Evolutionary conservation across 164 flowering plant genomes (phyloP), one percentile per base, ranked within the genome.

Genomic region (Kingdonia uniflora): DNA sequence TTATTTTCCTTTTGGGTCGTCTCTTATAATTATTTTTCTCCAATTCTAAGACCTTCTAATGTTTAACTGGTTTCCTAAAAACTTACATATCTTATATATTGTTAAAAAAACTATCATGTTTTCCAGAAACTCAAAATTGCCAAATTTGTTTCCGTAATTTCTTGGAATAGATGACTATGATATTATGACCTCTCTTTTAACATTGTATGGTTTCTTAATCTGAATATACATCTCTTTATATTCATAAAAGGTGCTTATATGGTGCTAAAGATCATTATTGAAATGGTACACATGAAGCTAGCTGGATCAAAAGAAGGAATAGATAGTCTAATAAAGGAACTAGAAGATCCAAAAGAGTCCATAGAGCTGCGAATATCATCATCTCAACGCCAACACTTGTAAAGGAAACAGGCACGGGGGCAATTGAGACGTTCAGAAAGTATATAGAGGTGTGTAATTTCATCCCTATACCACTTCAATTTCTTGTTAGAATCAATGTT

Each of bases 251-350:
- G 97, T 33, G 97, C 97, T 15, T 87, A 90, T 56, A 85, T 90
- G 96, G 95, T 87, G 52, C 89, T 90, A 38, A 90, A 87, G 60
- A 87, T 87, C 60, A 87, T 90, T 15, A 90, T 90, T 35, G 94
- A 90, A 62, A 87, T 90, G 97, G 92, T 90, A 1, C 51, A 80
- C 1, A 90, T 90, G 97, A 87, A 70, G 68, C 85, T 90, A 2
- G 78, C 65, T 0, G 87, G 95, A 48, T 80, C 78, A 19, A 61
- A 74, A 13, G 83, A 84, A 73, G 96, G 96, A 16, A 81, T 87
- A 8, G 96, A 91, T 0, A 77, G 82, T 60, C 67, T 90, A 0
- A 87, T 90, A 68, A n/a, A 80, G 57, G 97, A 83, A 54, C 76
- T 90, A 15, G 87, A 85, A 64, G 92, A 87, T 52, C 95, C 97